Base-by-base conservation (phyloP, 306 rosid species). In the Casuarina equisetifolia region DNA sequence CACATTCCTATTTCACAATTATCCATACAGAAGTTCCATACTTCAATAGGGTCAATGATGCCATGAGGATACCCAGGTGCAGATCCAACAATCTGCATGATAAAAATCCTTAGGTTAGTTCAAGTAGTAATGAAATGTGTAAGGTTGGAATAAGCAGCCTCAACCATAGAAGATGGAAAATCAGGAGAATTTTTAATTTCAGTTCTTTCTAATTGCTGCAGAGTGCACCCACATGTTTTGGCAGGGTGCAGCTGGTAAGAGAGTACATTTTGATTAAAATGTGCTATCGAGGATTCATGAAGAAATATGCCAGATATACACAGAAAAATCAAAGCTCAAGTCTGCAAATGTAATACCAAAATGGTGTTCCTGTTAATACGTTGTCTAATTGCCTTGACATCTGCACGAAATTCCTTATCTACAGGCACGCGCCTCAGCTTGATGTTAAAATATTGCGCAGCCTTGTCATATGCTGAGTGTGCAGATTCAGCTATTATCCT, bases 11-110 rank as follows among this genome's bases (percentile, higher is more conserved):
- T 78, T 78, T 25, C 62, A 70, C 54, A 69, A 76, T 46, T 39
- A 50, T 16, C 16, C 42, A 44, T 76, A 80, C 75, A 35, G 52
- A 75, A 43, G 70, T 35, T 73, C 90, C 2, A 61, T 86, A 94
- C 98, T 88, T 87, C 90, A 6, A 94, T 92, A 74, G 97, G 98
- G 78, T 94, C 98, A 83, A 94, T 77, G 84, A 94, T 88, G 70
- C 98, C 98, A 87, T 94, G 98, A 82, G 97, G 98, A 81, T 75
- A 94, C 81, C 98, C 97, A 44, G 98, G 98, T 63, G 97, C 96
- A 82, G 98, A 94, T 78, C 98, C 98, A 81, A 94, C 97, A 84
- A 94, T 89, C 98, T 94, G 91, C 75, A 83, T 77, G 74, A 82
- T 69, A 54, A 82, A 74, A 75, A 53, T 49, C 46, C 49, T 11